Evolutionary conservation across 2,329 filamentous ascomycete species (phyloP).

Genomic region (Venturia carpophila): DNA sequence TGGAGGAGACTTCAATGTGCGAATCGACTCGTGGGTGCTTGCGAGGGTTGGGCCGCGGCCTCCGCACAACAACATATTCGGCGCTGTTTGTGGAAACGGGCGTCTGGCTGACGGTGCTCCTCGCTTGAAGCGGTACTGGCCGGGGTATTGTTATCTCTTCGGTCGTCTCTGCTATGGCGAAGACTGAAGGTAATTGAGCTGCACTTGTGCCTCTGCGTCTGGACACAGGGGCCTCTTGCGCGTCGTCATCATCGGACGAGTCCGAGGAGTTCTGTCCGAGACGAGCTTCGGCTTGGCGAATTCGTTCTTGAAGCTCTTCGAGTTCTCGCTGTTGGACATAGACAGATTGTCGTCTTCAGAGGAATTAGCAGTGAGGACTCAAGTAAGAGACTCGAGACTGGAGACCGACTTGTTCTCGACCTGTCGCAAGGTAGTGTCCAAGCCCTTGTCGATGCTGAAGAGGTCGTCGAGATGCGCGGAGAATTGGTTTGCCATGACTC

Average conservation of each 20-base stretch:
- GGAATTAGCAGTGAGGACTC: conserved; percentile 2
- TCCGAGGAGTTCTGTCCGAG: conserved; percentile 40
- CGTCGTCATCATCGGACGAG: background rate
- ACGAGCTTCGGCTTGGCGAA: conserved; percentile 77
- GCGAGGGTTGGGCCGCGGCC: conserved; percentile 14
- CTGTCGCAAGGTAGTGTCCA: conserved; percentile 65
- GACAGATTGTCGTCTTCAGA: conserved; percentile 69
- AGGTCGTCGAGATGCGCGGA: conserved; percentile 79
- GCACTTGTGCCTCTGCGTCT: conserved; percentile 1
- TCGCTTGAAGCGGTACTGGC: background rate
- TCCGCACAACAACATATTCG: conserved; percentile 17
- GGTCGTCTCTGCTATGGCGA: conserved; percentile 16
- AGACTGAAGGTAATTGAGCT: conserved; percentile 9
- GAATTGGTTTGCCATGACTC: conserved; percentile 54
- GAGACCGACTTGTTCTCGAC: conserved; percentile 74
- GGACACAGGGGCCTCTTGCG: background rate
- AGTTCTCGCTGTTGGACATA: conserved; percentile 69
- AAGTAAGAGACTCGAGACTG: background rate
- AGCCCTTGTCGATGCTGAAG: conserved; percentile 75
- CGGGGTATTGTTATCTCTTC: conserved; percentile 8
- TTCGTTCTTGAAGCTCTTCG: conserved; percentile 72
- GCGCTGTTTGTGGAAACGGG: conserved; percentile 2
- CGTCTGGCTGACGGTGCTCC: background rate
- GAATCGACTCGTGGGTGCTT: conserved; percentile 17
- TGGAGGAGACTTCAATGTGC: conserved; percentile 14